Evolutionary conservation across 2,329 filamentous ascomycete species (phyloP), one percentile per base, ranked within the genome.

Genomic region (Metarhizium robertsii): DNA sequence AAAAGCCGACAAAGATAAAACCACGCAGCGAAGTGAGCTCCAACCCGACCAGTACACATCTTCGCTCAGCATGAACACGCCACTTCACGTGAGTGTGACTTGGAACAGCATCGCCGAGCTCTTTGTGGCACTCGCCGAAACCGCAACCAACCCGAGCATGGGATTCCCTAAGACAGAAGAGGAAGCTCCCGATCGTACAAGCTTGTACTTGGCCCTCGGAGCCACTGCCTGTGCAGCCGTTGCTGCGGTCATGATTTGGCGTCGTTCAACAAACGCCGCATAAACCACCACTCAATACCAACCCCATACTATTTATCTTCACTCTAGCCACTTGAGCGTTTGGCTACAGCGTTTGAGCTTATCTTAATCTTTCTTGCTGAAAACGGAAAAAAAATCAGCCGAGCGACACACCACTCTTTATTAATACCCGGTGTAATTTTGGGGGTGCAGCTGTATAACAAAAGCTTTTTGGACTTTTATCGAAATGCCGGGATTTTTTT

Each of bases 1-100:
- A 57, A 99, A 99, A 71, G 94, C 94, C 2, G 94, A 99, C 70
- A 84, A 88, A 62, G 94, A 99, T 70, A 95, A 96, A 70, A 95
- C 92, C 3, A 96, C 91, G n/a, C 94, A 99, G 72, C 83, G 94
- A 57, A 88, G 88, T 58, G 90, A 96, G 69, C 75, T 87, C 60
- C 92, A 96, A 70, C 94, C 94, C 1, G 94, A 99, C 67, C 86
- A 91, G 60, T 96, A 96, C 71, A 95, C 92, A 0, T 84, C 86
- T 52, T 79, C 81, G 42, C 75, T 95, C 62, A 92, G 89, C 67
- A 95, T 97, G 88, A 85, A 88, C 55, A 86, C 92, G 2, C 94
- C 94, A 6, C 75, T 97, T 45, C 95, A 99, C 73, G 94, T 96
- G 53, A 96, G 90, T 66, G 91, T 94, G 34, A 94, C 87, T 6